phyloP scores from a whole-genome alignment of 1,139 yeast species.

The Pichia kudriavzevii region DNA sequence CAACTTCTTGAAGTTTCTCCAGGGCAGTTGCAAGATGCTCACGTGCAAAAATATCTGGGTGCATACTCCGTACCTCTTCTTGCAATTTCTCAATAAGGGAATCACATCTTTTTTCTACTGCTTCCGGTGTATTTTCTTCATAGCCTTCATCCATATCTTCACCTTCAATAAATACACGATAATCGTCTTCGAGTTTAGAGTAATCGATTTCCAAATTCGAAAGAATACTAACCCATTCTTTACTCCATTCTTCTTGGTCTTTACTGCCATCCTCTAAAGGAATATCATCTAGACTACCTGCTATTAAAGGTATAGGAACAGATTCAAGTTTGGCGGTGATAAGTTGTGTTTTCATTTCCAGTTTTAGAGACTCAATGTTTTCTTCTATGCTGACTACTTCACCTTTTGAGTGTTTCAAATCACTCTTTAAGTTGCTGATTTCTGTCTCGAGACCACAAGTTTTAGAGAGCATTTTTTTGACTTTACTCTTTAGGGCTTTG shows the following conservation, averaged over 20 bases:
- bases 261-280: constrained; percentile 41
- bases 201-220: constrained; percentile 36
- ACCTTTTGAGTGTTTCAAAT: constrained; percentile 29
- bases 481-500: constrained; percentile 23
- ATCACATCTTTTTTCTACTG: constrained; percentile 35
- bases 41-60: constrained; percentile 76
- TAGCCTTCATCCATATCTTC: constrained; percentile 15
- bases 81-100: constrained; percentile 53
- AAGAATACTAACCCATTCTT: constrained; percentile 9
- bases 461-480: constrained; percentile 19
- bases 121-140: constrained; percentile 16
- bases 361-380: constrained; percentile 44
- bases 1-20: constrained; percentile 50
- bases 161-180: constrained; percentile 7
- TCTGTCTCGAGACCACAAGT: constrained; percentile 27
- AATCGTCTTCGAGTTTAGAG: constrained; percentile 7
- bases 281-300: constrained; percentile 48
- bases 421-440: constrained; percentile 33
- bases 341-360: constrained; percentile 54
- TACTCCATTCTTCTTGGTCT: constrained; percentile 10
- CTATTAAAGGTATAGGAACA: constrained; percentile 53
- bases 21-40: constrained; percentile 72
- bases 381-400: constrained; percentile 41
- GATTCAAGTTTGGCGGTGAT: constrained; percentile 73
- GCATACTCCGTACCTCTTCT: constrained; percentile 50